Evolutionary conservation across 495 filamentous ascomycete genomes (phyloP), one percentile per base, ranked within the genome.

Genomic region (Hypoxylon intermedium): DNA sequence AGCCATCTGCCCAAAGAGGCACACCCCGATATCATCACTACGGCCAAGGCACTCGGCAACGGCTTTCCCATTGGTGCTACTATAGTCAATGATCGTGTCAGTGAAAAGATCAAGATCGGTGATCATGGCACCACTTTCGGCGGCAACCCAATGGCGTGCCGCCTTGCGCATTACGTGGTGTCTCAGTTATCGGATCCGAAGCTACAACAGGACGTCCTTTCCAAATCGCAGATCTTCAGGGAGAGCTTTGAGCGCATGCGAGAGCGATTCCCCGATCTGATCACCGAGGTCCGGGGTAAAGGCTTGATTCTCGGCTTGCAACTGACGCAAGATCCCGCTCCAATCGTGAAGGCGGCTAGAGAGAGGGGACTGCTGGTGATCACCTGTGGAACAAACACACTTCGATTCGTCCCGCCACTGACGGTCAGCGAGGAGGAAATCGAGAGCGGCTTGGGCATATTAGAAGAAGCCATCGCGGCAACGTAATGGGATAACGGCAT

Each of bases 81-180:
- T 6, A 86, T 98, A 52, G 89, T 97, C 16, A 90, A 82, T 53
- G 83, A 86, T 37, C 76, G 78, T 23, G 92, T 98, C 0, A 87
- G 83, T 6, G 80, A 87, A n/a, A 87, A 88, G 71, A 95, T 98
- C 70, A 87, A 89, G 66, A 85, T 89, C 4, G 94, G 94, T 41
- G 94, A 98, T 68, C 94, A 98, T 72, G 94, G 94, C 18, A 98
- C 94, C 1, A 98, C 94, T 9, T 98, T 96, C 65, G 94, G 94
- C 15, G 94, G 94, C 2, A 98, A 98, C 76, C 95, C 94, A 13
- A 79, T 98, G 11, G 94, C 85, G 0, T 89, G 87, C 66, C 81
- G 93, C 33, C 72, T 98, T 1, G 95, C 91, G 2, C 87, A 95
- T 68, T 84, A 93, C 70, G 86, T 96, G 43, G 83, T 98, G 53